Evolutionary conservation across 768 basidiomycete genomes (phyloP).

Genomic region (Cystobasidium onofrii): DNA sequence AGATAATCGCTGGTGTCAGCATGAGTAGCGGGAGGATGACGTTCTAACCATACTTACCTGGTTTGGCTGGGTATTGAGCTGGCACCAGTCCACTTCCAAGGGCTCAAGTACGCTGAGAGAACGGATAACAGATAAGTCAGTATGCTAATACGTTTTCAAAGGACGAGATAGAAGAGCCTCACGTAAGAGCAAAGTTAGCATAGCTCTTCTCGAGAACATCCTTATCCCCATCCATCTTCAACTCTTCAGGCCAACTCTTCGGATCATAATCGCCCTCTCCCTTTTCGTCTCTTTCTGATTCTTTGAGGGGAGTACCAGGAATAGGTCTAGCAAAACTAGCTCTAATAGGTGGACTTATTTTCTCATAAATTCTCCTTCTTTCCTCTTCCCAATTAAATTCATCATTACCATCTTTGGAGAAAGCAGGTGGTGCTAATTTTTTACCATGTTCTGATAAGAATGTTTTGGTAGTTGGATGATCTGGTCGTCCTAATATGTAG

Average conservation of each 20-base stretch:
- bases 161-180: not conserved
- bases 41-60: not conserved
- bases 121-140: not conserved
- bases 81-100: conserved; percentile 24
- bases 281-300: not conserved
- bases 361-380: conserved; percentile 55
- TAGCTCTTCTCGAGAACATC: conserved; percentile 8
- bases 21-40: not conserved
- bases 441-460: conserved; percentile 43
- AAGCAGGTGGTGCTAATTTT: conserved; percentile 23
- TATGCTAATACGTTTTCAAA: not conserved
- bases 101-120: conserved; percentile 20
- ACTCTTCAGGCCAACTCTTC: conserved; percentile 7
- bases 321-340: conserved; percentile 64
- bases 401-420: conserved; percentile 35
- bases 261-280: conserved; percentile 16
- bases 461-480: conserved; percentile 46
- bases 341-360: conserved; percentile 57
- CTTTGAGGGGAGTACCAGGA: conserved; percentile 48
- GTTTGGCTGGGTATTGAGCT: conserved; percentile 30
- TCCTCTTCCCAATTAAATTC: conserved; percentile 56
- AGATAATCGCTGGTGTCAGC: too few relatives aligned
- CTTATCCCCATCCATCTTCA: conserved; percentile 26
- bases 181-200: conserved; percentile 26
- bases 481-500: conserved; percentile 54